Percentiles rank a stretch among this genome's conserved stretches.
Evolutionary conservation across 2,329 filamentous ascomycete species (phyloP).

Genomic region (Sporothrix curviconia): DNA sequence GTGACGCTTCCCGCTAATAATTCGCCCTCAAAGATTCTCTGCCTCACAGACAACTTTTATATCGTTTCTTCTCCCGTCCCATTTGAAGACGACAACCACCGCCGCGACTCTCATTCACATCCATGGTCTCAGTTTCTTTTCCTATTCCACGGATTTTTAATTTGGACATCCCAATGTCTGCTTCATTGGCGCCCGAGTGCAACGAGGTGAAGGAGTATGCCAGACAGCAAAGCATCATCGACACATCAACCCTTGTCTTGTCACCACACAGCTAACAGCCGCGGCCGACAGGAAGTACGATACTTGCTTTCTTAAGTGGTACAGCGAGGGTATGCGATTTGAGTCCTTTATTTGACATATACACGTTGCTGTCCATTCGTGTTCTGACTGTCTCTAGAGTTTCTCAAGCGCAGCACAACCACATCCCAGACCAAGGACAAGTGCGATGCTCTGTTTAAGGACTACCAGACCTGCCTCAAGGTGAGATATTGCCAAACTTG

Average conservation of each 20-base stretch:
- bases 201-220: slow-evolving; percentile 91
- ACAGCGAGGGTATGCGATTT: slow-evolving; percentile 76
- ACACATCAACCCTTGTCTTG: neutral
- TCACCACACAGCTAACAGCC: slow-evolving; percentile 6
- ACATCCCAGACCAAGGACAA: slow-evolving; percentile 62
- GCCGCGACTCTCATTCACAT: neutral
- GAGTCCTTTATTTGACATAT: neutral
- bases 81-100: neutral
- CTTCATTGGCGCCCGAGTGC: slow-evolving; percentile 88
- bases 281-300: slow-evolving; percentile 90
- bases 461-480: slow-evolving; percentile 80
- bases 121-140: too few relatives aligned
- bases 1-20: neutral
- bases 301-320: slow-evolving; percentile 97
- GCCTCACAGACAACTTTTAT: neutral
- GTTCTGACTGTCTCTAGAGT: slow-evolving; percentile 54
- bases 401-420: slow-evolving; percentile 75
- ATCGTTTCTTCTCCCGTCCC: neutral
- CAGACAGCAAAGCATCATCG: too few relatives aligned
- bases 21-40: neutral
- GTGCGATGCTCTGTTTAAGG: slow-evolving; percentile 76
- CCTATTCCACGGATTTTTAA: too few relatives aligned
- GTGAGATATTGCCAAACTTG: too few relatives aligned
- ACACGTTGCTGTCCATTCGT: neutral
- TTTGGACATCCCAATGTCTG: slow-evolving; percentile 63